A percentile compares a stretch with the other conserved stretches of the same genome.
Conservation (phyloP, 2,329 filamentous ascomycete species). For the Basipetospora chlamydospora region DNA sequence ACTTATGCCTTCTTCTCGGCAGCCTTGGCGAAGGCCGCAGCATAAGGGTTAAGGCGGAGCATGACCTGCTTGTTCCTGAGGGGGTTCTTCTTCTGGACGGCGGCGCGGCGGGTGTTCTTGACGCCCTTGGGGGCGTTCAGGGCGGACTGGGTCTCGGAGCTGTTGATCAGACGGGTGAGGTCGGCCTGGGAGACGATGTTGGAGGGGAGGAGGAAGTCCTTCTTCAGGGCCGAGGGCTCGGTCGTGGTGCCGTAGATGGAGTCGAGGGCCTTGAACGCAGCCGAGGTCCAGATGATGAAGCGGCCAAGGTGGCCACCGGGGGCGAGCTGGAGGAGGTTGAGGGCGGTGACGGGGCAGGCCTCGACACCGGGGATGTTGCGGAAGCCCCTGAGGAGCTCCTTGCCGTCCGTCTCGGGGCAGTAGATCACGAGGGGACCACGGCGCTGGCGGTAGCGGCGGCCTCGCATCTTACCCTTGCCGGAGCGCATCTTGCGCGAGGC, state of each 20-base stretch:
- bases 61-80: slow-evolving; percentile 98
- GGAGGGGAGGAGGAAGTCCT: slow-evolving; percentile 93
- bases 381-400: slow-evolving; percentile 86
- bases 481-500: slow-evolving; percentile 92
- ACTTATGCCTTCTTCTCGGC: slow-evolving; percentile 18
- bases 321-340: slow-evolving; percentile 98
- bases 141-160: slow-evolving; percentile 92
- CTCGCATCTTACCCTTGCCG: slow-evolving; percentile 97
- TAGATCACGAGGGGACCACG: slow-evolving; percentile 97
- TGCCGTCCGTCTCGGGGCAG: slow-evolving; percentile 88
- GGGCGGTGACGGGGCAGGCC: slow-evolving; percentile 80
- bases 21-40: slow-evolving; percentile 69
- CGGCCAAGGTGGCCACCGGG: slow-evolving; percentile 97
- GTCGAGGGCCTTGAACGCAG: slow-evolving; percentile 92
- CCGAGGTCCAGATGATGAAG: slow-evolving; percentile 98
- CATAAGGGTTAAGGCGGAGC: slow-evolving; percentile 97
- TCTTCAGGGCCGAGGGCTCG: slow-evolving; percentile 82
- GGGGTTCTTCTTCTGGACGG: slow-evolving; percentile 99
- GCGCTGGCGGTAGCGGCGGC: slow-evolving; percentile 92
- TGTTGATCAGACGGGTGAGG: slow-evolving; percentile 97
- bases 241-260: slow-evolving; percentile 93
- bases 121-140: slow-evolving; percentile 84
- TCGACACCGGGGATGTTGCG: slow-evolving; percentile 98
- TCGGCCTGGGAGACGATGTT: slow-evolving; percentile 91
- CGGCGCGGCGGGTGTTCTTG: slow-evolving; percentile 73